Conservation (phyloP, 805 yeast species). For the Wickerhamiella allomyrinae region DNA sequence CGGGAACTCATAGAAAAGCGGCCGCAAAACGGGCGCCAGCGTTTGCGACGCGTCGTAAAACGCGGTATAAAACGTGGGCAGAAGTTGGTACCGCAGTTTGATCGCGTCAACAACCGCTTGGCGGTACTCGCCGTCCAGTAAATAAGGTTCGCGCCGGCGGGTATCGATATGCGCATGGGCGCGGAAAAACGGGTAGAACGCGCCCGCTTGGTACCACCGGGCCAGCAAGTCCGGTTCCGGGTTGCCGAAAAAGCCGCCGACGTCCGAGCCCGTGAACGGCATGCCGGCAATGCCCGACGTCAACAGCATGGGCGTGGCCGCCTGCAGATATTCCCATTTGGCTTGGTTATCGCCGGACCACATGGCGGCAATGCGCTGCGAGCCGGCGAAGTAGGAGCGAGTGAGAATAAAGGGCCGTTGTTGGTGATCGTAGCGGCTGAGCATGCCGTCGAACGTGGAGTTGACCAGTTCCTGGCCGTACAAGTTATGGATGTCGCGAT, state of each 20-base stretch:
- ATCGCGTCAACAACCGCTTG: conserved; percentile 56
- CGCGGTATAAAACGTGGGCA: conserved; percentile 70
- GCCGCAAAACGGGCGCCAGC: conserved; percentile 53
- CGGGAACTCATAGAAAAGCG: conserved; percentile 22
- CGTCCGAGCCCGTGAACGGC: conserved; percentile 94
- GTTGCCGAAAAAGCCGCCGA: conserved; percentile 91
- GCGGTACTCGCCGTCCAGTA: conserved; percentile 62
- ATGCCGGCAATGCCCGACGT: conserved; percentile 69
- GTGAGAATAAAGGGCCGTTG: conserved; percentile 81
- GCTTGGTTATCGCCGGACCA: conserved; percentile 98
- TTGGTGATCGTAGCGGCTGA: conserved; percentile 31
- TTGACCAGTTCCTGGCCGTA: conserved; percentile 73
- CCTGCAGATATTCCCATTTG: conserved; percentile 71
- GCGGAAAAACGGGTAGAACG: conserved; percentile 92
- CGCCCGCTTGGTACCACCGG: conserved; percentile 93
- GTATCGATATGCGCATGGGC: conserved; percentile 96
- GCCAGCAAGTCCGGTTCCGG: conserved; percentile 68
- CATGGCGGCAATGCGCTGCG: conserved; percentile 81
- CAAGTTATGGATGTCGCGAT: conserved; percentile 78
- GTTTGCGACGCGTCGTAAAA: conserved; percentile 47
- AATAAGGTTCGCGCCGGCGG: conserved; percentile 84
- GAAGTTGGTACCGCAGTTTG: conserved; percentile 52
- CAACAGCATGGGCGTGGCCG: conserved; percentile 77
- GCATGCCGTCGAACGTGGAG: conserved; percentile 57
- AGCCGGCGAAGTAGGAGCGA: conserved; percentile 77